These are phyloP conservation scores for Geotrichum klebahnii DNA, from an alignment of 1,139 yeast genomes.

Conservation along the genomic window DNA sequence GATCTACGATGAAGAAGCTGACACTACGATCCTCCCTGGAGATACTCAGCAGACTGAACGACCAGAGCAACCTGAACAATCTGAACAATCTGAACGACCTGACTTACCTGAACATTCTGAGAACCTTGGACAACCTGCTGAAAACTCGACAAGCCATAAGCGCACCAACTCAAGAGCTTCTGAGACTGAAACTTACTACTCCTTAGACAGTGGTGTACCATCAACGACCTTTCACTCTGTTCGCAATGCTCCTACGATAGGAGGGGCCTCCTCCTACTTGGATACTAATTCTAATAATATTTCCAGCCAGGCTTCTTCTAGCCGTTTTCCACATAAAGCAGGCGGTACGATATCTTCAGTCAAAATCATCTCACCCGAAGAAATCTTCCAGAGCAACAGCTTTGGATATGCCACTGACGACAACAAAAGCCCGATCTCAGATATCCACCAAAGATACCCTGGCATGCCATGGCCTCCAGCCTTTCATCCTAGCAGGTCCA, in stretches of 20 bases:
- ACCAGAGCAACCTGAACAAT: no score
- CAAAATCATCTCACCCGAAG: conserved; percentile 8
- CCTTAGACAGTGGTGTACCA: neutral
- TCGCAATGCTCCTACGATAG: neutral
- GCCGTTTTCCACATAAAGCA: conserved; percentile 3
- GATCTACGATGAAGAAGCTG: no score
- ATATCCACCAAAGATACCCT: neutral
- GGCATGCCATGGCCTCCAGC: neutral
- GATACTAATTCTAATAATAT: neutral
- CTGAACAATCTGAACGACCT: no score
- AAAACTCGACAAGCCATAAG: no score
- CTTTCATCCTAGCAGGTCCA: neutral
- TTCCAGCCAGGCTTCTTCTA: neutral
- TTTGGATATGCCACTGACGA: conserved; percentile 8
- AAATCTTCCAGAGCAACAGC: conserved; percentile 3
- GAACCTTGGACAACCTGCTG: no score
- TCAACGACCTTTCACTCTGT: conserved; percentile 8
- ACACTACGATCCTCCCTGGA: no score
- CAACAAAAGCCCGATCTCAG: neutral
- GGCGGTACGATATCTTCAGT: conserved; percentile 8
- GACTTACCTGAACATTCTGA: no score
- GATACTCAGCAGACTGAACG: no score
- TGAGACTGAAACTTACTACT: neutral
- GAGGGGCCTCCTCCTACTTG: neutral
- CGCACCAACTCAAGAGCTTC: neutral